Evolutionary conservation across 352 stramenopile species (phyloP), one percentile per base, ranked within the genome.

Genomic region (Globisporangium paddicum): DNA sequence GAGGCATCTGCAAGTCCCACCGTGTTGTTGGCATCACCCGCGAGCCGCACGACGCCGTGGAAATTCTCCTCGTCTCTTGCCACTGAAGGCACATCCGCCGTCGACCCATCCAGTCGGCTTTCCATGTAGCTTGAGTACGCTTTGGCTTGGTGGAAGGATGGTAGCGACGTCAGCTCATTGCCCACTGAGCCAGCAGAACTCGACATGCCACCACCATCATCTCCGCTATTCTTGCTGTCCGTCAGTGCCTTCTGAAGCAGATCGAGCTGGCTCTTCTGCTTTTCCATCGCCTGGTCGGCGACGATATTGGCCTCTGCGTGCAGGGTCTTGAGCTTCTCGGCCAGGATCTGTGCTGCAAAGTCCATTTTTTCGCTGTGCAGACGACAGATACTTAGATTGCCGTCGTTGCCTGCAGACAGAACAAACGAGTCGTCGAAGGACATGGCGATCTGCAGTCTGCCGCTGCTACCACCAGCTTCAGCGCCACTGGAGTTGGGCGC

Each of bases 381-480:
- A 11, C 85, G 76, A 30, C 73, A 74, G 42, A 94, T 71, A 25
- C 79, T 89, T 4, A 97, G 47, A 34, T 90, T 82, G 6, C 89
- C 87, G 46, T 97, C 89, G 19, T 56, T 66, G 13, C 87, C 89
- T 5, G 69, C 73, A 25, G 76, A 73, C 16, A 97, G 28, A 1
- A 93, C 62, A 30, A 87, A 96, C 30, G 77, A 81, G 46, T 96
- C 87, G 64, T 97, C 89, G 34, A 88, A 96, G 14, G 81, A 94
- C 35, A 90, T 51, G n/a, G 73, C 69, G 13, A 85, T 62, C 9
- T 68, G 64, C 10, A 75, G 42, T 41, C 48, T 69, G 2, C 52
- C 35, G n/a, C 51, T 65, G 21, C 40, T 57, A 18, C 23, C 51
- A 11, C 23, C 25, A 0, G 9, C 16, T 23, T 56, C 49, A 25